Evolutionary conservation across 495 filamentous ascomycete genomes (phyloP).

Genomic region (Aspergillus sclerotiicarbonarius): DNA sequence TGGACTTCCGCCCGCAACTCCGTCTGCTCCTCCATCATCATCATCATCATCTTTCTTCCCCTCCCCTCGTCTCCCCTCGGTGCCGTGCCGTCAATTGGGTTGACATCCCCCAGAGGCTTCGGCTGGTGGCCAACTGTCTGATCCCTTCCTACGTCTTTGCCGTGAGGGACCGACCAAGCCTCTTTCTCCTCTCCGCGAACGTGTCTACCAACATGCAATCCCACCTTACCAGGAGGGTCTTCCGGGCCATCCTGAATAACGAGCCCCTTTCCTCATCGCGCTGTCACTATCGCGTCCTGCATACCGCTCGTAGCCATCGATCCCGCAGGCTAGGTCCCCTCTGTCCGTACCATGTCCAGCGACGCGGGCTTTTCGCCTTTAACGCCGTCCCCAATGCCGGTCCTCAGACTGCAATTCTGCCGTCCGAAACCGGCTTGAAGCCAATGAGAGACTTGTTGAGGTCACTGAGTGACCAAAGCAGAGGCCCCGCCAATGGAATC

Average conservation of each 20-base stretch:
- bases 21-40: constrained; percentile 11
- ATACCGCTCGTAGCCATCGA: constrained; percentile 30
- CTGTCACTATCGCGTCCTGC: constrained; percentile 37
- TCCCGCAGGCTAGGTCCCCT: constrained; percentile 21
- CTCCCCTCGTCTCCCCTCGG: not conserved
- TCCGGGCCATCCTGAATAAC: constrained; percentile 66
- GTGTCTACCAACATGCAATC: constrained; percentile 63
- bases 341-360: constrained; percentile 22
- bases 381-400: constrained; percentile 18
- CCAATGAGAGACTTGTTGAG: constrained; percentile 44
- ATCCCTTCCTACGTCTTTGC: too few species aligned
- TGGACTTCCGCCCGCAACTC: constrained; percentile 4
- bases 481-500: constrained; percentile 58
- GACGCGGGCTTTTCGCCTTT: constrained; percentile 39
- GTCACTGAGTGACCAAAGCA: constrained; percentile 32
- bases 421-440: constrained; percentile 42
- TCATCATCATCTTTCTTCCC: too few species aligned
- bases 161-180: too few species aligned
- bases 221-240: constrained; percentile 73
- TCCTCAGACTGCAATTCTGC: constrained; percentile 25
- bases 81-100: too few species aligned
- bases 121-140: too few species aligned
- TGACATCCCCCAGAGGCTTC: too few species aligned
- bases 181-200: not conserved
- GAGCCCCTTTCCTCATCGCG: constrained; percentile 53